A percentile compares a stretch with the other conserved stretches of the same genome.
phyloP scores from a whole-genome alignment of 345 rosid species.

The Draba incana region DNA sequence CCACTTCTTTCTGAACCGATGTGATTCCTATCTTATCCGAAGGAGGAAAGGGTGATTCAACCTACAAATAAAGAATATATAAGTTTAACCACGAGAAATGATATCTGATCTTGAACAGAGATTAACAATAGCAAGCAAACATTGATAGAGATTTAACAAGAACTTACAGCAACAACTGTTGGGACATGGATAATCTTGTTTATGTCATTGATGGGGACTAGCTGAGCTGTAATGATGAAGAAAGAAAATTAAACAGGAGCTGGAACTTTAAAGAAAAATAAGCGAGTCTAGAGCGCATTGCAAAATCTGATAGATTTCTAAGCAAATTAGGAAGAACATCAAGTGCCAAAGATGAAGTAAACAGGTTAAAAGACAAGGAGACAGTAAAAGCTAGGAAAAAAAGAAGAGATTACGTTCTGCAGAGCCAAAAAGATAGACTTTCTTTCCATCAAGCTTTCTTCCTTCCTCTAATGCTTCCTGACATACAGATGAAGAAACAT shows the following conservation, averaged over 20 bases:
- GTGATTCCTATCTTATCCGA: slow-evolving; percentile 97
- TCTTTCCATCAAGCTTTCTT: slow-evolving; percentile 69
- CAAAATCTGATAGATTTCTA: neutral
- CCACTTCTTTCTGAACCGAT: slow-evolving; percentile 93
- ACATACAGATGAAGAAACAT: slow-evolving; percentile 31
- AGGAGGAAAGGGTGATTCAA: slow-evolving; percentile 90
- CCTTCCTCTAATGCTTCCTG: slow-evolving; percentile 94
- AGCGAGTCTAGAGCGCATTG: neutral
- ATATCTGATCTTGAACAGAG: neutral
- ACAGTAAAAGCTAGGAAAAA: slow-evolving; percentile 2
- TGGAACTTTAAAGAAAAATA: neutral
- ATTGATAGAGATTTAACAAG: slow-evolving; percentile 10
- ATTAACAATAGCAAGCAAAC: slow-evolving; percentile 7
- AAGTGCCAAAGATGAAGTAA: slow-evolving; percentile 1
- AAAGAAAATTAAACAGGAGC: slow-evolving; percentile 8
- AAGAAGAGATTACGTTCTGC: slow-evolving; percentile 70
- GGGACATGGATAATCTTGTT: slow-evolving; percentile 67
- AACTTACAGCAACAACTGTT: slow-evolving; percentile 86
- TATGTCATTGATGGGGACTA: slow-evolving; percentile 62
- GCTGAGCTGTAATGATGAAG: slow-evolving; percentile 70
- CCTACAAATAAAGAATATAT: slow-evolving; percentile 49
- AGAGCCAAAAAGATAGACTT: slow-evolving; percentile 82
- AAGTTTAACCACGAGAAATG: slow-evolving; percentile 14
- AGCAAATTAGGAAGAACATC: slow-evolving; percentile 14
- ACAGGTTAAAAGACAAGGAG: slow-evolving; percentile 5